phyloP scores from a whole-genome alignment of 768 basidiomycete genomes.

The Mycena chlorophos region DNA sequence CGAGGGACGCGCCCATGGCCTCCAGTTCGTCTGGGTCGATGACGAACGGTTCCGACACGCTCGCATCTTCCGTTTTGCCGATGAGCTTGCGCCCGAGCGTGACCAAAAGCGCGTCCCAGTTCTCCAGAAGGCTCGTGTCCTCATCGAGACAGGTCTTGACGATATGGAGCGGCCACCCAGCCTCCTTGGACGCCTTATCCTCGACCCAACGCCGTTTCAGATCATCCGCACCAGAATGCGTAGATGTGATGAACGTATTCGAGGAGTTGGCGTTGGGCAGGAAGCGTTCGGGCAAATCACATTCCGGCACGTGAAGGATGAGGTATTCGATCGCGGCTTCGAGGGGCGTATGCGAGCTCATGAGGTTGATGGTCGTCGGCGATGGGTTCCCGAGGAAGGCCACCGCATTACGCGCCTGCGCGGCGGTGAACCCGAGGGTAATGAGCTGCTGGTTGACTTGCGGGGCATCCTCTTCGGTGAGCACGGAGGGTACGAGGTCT shows the following conservation, averaged over 20 bases:
- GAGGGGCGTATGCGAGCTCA: constrained; percentile 58
- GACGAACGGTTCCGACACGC: constrained; percentile 27
- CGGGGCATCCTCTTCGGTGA: constrained; percentile 43
- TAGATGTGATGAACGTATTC: constrained; percentile 65
- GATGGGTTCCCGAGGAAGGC: constrained; percentile 61
- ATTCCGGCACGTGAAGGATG: constrained; percentile 80
- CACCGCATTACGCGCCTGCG: constrained; percentile 52
- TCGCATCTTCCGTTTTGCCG: constrained; percentile 34
- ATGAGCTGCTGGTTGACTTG: constrained; percentile 56
- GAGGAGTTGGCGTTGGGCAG: constrained; percentile 65
- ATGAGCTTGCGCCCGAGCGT: constrained; percentile 55
- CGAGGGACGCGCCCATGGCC: constrained; percentile 56
- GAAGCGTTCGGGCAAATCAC: constrained; percentile 79
- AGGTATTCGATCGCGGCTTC: constrained; percentile 86
- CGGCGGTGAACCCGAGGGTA: constrained; percentile 63
- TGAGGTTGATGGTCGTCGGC: constrained; percentile 58
- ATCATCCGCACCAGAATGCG: constrained; percentile 60
- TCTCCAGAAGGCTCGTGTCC: constrained; percentile 38
- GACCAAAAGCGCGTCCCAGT: constrained; percentile 57
- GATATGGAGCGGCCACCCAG: constrained; percentile 74
- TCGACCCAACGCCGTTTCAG: constrained; percentile 77
- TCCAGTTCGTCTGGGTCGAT: constrained; percentile 49
- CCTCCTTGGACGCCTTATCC: constrained; percentile 79
- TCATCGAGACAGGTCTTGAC: constrained; percentile 56
- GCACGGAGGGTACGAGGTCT: constrained; percentile 33